Base-by-base conservation (phyloP, 164 flowering plant species). In the Santalum album region DNA sequence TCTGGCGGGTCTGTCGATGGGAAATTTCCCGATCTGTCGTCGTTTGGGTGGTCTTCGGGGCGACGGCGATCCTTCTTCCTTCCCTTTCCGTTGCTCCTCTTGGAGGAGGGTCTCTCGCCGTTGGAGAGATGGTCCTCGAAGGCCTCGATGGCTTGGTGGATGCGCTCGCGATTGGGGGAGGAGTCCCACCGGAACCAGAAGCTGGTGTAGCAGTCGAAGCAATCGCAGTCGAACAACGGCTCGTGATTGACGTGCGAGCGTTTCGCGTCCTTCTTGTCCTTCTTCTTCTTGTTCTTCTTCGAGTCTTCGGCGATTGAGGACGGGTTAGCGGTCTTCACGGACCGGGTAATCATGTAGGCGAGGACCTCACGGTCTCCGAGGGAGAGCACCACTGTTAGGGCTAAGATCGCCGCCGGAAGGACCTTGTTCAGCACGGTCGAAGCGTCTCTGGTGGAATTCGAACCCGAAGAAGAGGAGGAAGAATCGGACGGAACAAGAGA, bases 161-260 rank as follows among this genome's bases (percentile, higher is more conserved):
- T 83, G 54, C 78, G 86, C 54, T 88, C 86, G 4, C 83, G 69
- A 61, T 83, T 80, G 1, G 87, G 78, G 1, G 96, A 86, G 2
- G 83, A 73, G 65, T 88, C 89, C 96, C 96, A 88, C 7, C 84
- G 38, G 67, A 27, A 55, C 96, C 96, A 88, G 72, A 68, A 88
- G 57, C 72, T 72, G 1, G 74, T 78, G 64, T 88, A 88, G 57
- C 96, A 88, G 38, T 79, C 78, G 56, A 88, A 88, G 62, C 96
- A 86, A 23, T 74, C 89, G 53, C 94, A 86, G 23, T 79, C 73
- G 49, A 83, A 80, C 24, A 59, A 78, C 1, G 72, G 53, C 29
- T 69, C 69, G 20, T 68, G 74, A 17, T 24, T 32, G 23, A n/a
- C 19, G 12, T 38, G n/a, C n/a, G n/a, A n/a, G n/a, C 29, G 27